A percentile compares a stretch with the other conserved stretches of the same genome.
Conservation (phyloP, 148 eudicot species). For the Cornus controversa region DNA sequence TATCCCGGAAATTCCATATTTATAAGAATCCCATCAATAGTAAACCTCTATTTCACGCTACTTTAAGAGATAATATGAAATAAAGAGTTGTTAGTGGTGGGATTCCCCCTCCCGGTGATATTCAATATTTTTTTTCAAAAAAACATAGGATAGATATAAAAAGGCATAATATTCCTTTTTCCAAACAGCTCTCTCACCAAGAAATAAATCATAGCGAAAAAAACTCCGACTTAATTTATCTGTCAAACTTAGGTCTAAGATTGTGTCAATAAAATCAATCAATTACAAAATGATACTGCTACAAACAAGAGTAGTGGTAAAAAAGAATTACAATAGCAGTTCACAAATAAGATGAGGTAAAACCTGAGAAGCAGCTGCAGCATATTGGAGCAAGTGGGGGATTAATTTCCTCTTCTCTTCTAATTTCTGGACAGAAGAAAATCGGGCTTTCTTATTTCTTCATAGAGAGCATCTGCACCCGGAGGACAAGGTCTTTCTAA, state of each 20-base stretch:
- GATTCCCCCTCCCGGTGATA: no score
- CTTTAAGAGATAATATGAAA: no score
- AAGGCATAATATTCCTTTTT: neutral
- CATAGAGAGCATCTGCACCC: neutral
- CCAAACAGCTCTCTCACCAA: neutral
- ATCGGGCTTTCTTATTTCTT: neutral
- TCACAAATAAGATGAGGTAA: neutral
- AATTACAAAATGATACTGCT: neutral
- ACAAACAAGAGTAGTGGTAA: neutral
- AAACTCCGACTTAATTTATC: no score
- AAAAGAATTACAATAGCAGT: neutral
- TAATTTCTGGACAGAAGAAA: neutral
- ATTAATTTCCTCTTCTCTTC: conserved; percentile 5
- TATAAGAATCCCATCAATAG: no score
- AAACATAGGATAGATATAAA: no score
- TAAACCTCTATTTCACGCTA: no score
- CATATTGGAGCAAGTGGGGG: neutral
- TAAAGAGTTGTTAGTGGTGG: no score
- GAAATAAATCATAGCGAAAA: neutral
- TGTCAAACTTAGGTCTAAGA: neutral
- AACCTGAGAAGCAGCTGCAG: neutral
- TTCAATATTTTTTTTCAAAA: no score
- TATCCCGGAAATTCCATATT: no score
- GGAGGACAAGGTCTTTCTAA: neutral
- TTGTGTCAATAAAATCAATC: neutral